Evolutionary conservation across 352 stramenopile species (phyloP), one percentile per base, ranked within the genome.

Genomic region (Peronospora destructor): DNA sequence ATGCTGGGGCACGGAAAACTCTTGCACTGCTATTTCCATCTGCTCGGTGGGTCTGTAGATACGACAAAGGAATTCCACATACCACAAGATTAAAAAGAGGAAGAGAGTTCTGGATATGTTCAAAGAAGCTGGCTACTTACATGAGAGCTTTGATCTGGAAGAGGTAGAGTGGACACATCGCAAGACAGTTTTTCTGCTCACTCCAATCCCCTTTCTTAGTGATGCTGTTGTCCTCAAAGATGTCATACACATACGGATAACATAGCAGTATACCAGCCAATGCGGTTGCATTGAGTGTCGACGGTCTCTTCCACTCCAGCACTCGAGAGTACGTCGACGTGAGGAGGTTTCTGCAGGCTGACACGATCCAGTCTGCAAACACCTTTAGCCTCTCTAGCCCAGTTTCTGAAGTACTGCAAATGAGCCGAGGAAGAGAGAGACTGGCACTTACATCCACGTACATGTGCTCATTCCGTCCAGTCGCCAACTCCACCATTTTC

Each of bases 1-100:
- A 41, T 71, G 60, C 25, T 71, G 56, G 16, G 75, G 75, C 8
- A 80, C 48, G 5, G 75, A 81, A 51, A 86, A 84, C 34, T 81
- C 68, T 14, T 73, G 68, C 13, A 85, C 45, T 23, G 36, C 16
- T 2, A 66, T 47, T 50, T 44, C 45, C 43, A 56, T 21, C 35
- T 69, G 42, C 23, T 53, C 45, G 0, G 7, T 14, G 5, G 45
- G 29, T 6, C 61, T 71, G 43, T 28, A 6, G 12, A 25, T 11
- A 39, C 11, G 13, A 2, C 2, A n/a, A 43, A 8, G 16, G 7
- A 3, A 43, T 29, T 32, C 9, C 41, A 58, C 13, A 40, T 43
- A 32, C 50, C 30, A 53, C 39, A 37, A 45, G 6, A 21, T 68
- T 25, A 68, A 39, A 35, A 12, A 34, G 30, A 3, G 19, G 36